These are phyloP conservation scores for Punica granatum DNA, from an alignment of 345 rosid genomes.

Conservation along the genomic window DNA sequence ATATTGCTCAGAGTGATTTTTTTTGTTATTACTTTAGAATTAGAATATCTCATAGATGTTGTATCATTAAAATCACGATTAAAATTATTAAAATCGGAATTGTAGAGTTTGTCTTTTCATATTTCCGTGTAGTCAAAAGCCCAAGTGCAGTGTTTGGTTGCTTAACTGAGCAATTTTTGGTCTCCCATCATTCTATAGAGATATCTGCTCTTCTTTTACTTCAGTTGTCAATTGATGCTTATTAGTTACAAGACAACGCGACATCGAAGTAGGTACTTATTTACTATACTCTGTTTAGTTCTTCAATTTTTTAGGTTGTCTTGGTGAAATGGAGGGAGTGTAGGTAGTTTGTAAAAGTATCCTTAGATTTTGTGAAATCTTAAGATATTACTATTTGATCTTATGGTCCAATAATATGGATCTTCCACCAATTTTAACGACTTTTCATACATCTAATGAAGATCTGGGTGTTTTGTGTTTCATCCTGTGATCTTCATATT, in stretches of 20 bases:
- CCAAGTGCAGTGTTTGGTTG: too few species aligned
- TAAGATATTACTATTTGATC: not conserved
- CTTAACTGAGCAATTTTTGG: too few species aligned
- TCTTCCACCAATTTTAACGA: not conserved
- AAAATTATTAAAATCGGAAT: too few species aligned
- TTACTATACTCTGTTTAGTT: not conserved
- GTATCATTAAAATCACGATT: too few species aligned
- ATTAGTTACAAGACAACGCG: not conserved
- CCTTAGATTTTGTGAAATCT: not conserved
- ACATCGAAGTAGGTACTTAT: not conserved
- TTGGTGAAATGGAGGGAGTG: not conserved
- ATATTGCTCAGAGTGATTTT: not conserved
- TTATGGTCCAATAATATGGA: not conserved
- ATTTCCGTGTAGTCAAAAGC: too few species aligned
- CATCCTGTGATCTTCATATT: not conserved
- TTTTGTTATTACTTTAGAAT: too few species aligned
- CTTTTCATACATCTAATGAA: not conserved
- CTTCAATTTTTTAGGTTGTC: not conserved
- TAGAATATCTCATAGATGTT: too few species aligned
- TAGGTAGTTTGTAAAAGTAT: not conserved
- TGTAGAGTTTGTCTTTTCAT: too few species aligned
- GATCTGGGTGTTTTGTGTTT: not conserved
- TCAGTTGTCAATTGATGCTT: not conserved
- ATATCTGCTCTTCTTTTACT: not conserved
- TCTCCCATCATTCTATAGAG: not conserved